These are phyloP conservation scores for Canavalia ensiformis DNA, from an alignment of 306 rosid genomes.

Conservation along the genomic window DNA sequence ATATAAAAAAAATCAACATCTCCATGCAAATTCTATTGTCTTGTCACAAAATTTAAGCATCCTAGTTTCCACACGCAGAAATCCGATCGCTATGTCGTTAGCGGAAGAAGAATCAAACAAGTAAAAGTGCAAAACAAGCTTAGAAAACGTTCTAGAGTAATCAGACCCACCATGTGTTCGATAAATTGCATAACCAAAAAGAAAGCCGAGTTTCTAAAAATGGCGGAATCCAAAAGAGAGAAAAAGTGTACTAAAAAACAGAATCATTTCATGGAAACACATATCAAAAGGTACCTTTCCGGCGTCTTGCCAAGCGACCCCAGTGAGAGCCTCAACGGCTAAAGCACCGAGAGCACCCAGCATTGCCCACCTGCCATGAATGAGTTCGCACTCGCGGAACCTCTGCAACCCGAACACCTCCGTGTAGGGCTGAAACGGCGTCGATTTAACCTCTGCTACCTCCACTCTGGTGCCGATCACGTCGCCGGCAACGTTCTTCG, in stretches of 20 bases:
- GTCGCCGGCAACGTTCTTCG: conserved; percentile 74
- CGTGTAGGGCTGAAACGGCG: conserved; percentile 82
- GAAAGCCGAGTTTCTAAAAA: not conserved
- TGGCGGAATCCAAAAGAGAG: not conserved
- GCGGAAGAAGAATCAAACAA: not conserved
- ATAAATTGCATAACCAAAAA: not conserved
- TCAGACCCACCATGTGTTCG: conserved; percentile 29
- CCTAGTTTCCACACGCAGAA: conserved; percentile 42
- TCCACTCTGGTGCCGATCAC: conserved; percentile 72
- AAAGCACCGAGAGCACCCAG: conserved; percentile 82
- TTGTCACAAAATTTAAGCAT: conserved; percentile 15
- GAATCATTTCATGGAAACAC: not conserved
- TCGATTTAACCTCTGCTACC: conserved; percentile 58
- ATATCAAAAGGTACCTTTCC: conserved; percentile 66
- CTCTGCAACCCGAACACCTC: conserved; percentile 87
- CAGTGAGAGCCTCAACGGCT: conserved; percentile 78
- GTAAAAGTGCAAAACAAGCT: not conserved
- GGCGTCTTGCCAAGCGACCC: conserved; percentile 91
- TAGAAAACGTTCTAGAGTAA: not conserved
- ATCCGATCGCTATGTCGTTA: conserved; percentile 8
- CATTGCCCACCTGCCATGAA: conserved; percentile 94
- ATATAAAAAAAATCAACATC: conserved; percentile 40
- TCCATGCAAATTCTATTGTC: conserved; percentile 32
- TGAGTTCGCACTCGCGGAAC: conserved; percentile 82
- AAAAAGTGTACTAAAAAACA: conserved; percentile 20